These are phyloP conservation scores for Capronia americana DNA, from an alignment of 2,329 filamentous ascomycete species.

Conservation along the genomic window DNA sequence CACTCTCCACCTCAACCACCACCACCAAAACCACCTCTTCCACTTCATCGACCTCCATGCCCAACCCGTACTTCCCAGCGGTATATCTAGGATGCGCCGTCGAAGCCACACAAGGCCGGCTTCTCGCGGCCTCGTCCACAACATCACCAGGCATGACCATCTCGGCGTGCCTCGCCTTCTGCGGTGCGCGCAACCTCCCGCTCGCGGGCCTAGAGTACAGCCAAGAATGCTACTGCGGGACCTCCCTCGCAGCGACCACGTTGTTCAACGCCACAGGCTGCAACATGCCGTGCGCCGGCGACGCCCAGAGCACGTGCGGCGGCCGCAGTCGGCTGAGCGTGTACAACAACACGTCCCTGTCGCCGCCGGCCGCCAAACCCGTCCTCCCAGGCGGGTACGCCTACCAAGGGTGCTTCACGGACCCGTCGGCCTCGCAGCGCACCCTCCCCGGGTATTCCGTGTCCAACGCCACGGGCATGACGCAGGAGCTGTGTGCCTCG, in stretches of 20 bases:
- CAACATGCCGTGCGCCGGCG: slow-evolving; percentile 40
- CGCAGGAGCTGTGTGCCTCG: slow-evolving; percentile 45
- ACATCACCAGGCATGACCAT: slow-evolving; percentile 55
- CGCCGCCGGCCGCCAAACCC: slow-evolving; percentile 26
- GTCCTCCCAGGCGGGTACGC: slow-evolving; percentile 9
- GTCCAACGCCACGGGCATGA: slow-evolving; percentile 56
- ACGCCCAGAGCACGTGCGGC: slow-evolving; percentile 39
- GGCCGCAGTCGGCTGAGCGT: slow-evolving; percentile 36
- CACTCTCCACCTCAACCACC: background rate
- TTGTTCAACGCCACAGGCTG: slow-evolving; percentile 35
- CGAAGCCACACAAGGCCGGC: slow-evolving; percentile 41
- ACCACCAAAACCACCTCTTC: background rate
- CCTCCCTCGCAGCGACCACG: slow-evolving; percentile 21
- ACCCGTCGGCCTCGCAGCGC: slow-evolving; percentile 28
- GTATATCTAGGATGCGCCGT: slow-evolving; percentile 30
- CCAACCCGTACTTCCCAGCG: slow-evolving; percentile 23
- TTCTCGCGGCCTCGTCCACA: slow-evolving; percentile 53
- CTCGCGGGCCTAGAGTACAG: slow-evolving; percentile 45
- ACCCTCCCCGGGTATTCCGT: slow-evolving; percentile 42
- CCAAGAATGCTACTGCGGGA: slow-evolving; percentile 46
- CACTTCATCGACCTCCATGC: background rate
- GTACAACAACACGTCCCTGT: slow-evolving; percentile 32
- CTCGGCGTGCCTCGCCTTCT: slow-evolving; percentile 42
- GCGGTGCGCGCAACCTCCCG: slow-evolving; percentile 31
- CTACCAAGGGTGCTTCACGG: slow-evolving; percentile 39